phyloP scores from a whole-genome alignment of 345 rosid species.

The Aquilaria malaccensis region DNA sequence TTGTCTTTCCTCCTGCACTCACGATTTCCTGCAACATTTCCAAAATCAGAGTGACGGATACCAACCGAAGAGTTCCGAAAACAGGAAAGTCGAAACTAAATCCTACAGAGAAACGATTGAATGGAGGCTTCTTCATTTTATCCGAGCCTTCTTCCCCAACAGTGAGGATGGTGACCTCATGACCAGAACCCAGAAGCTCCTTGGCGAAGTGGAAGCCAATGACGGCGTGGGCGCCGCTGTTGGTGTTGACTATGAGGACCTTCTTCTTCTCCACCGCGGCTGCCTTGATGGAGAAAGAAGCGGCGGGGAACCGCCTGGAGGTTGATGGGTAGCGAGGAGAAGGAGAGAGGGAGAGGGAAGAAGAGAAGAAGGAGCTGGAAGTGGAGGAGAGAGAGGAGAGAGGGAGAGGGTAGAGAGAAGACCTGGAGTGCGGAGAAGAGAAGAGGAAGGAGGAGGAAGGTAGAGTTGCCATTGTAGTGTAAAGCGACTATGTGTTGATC shows the following conservation, averaged over 20 bases:
- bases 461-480: slow-evolving; percentile 42
- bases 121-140: slow-evolving; percentile 93
- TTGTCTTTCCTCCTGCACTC: slow-evolving; percentile 75
- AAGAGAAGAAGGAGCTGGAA: slow-evolving; percentile 21
- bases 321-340: slow-evolving; percentile 14
- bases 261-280: slow-evolving; percentile 53
- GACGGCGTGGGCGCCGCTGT: slow-evolving; percentile 88
- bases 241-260: slow-evolving; percentile 77
- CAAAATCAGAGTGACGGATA: slow-evolving; percentile 1
- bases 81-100: not conserved
- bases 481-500: not conserved
- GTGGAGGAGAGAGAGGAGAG: slow-evolving; percentile 11
- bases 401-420: slow-evolving; percentile 24
- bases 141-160: slow-evolving; percentile 83
- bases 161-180: slow-evolving; percentile 46
- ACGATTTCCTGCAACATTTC: slow-evolving; percentile 59
- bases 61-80: not conserved
- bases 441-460: slow-evolving; percentile 26
- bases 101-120: slow-evolving; percentile 71
- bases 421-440: slow-evolving; percentile 20
- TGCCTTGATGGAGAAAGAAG: slow-evolving; percentile 43
- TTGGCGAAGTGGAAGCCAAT: slow-evolving; percentile 87
- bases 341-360: slow-evolving; percentile 25
- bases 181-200: slow-evolving; percentile 79
- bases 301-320: slow-evolving; percentile 18